A percentile compares a stretch with the other conserved stretches of the same genome.
Evolutionary conservation across 1,139 yeast genomes (phyloP).

Genomic region (Blastobotrys ciferrii): DNA sequence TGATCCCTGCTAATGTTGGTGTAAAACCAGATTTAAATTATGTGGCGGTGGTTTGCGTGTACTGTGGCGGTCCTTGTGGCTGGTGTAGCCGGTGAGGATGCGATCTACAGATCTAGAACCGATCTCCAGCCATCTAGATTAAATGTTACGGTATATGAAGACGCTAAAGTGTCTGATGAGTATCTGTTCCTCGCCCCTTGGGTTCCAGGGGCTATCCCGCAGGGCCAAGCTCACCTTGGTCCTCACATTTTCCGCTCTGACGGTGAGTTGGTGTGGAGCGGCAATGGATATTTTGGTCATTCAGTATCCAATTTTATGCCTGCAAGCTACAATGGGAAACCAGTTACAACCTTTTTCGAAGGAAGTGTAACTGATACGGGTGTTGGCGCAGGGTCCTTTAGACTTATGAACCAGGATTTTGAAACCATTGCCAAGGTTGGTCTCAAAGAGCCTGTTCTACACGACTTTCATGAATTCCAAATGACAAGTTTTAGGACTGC

Average conservation of each 20-base stretch:
- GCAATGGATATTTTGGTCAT: constrained; percentile 15
- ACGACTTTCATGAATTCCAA: constrained; percentile 21
- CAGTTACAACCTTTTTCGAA: constrained; percentile 14
- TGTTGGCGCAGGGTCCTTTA: constrained; percentile 18
- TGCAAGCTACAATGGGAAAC: constrained; percentile 8
- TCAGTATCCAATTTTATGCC: constrained; percentile 18
- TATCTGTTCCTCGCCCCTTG: constrained; percentile 19
- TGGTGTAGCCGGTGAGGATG: too few species aligned
- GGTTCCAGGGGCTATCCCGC: constrained; percentile 12
- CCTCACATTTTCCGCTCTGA: constrained; percentile 17
- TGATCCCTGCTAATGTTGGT: too few species aligned
- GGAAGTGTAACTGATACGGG: constrained; percentile 18
- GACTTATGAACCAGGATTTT: constrained; percentile 16
- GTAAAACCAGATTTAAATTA: too few species aligned
- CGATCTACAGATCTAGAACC: constrained; percentile 18
- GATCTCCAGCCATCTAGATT: constrained; percentile 18
- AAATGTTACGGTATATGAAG: constrained; percentile 12
- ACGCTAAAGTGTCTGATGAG: constrained; percentile 10
- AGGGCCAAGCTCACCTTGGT: constrained; percentile 14
- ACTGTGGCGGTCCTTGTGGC: too few species aligned
- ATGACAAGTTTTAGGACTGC: constrained; percentile 14
- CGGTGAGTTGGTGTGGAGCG: constrained; percentile 21
- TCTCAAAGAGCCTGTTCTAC: constrained; percentile 16
- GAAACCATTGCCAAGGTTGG: constrained; percentile 15
- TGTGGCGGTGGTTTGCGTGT: too few species aligned